Evolutionary conservation across 805 yeast genomes (phyloP), one percentile per base, ranked within the genome.

Genomic region (Saturnispora bothae): DNA sequence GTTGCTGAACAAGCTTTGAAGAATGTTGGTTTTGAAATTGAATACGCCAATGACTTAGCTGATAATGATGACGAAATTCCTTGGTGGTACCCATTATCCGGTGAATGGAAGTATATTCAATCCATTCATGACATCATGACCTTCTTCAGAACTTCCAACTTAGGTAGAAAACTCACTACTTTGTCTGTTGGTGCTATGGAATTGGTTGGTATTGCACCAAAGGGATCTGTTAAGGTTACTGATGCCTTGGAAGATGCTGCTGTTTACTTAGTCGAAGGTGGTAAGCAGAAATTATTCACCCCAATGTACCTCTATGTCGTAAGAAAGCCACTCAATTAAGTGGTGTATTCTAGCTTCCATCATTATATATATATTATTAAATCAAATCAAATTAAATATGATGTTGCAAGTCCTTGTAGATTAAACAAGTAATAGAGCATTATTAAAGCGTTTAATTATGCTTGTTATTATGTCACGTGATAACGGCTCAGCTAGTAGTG

Each of bases 61-160:
- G 83, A 79, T 46, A 61, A 65, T 31, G 75, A 72, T 44, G 96
- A 84, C 57, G 83, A 71, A 36, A 72, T 92, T 47, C 98, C 98
- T 50, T 92, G 98, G 98, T 92, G 83, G 68, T 86, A 86, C 61
- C 98, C 98, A 52, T 72, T 92, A 56, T 71, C 92, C 45, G 98
- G 98, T 56, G 95, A 89, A 50, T 78, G 86, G 83, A 81, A 74
- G 64, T 80, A 83, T 64, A 73, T 83, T 39, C 96, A 88, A 66
- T 66, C 78, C 37, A 40, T 84, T 14, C 68, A 76, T 42, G 98
- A 92, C 61, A 56, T 83, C 41, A 73, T 73, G 53, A 86, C 97
- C 28, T 76, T 83, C 51, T 72, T 83, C 67, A 84, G 97, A 73
- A 84, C 96, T 40, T 82, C 95, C 19, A 68, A 63, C 44, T 31